Conservation (phyloP, 192 early-diverging fungal species). For the Gigaspora rosea region DNA sequence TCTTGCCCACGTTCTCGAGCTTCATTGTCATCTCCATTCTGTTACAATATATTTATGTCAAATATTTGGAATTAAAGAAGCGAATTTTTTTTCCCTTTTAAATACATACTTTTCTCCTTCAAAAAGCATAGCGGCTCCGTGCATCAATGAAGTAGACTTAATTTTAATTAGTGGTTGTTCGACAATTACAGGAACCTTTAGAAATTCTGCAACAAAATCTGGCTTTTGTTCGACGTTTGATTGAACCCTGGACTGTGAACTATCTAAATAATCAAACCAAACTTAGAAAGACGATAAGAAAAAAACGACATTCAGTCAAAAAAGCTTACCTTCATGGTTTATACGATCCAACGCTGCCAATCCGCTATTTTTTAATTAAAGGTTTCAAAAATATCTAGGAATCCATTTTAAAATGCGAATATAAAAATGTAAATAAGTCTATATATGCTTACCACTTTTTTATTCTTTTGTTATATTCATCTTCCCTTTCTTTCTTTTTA, state of each 20-base stretch:
- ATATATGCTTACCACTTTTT: constrained; percentile 17
- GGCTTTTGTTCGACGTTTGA: neutral
- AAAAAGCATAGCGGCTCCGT: constrained; percentile 77
- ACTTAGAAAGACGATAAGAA: no score
- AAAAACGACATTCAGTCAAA: no score
- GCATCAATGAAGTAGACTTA: constrained; percentile 55
- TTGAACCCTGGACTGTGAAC: neutral
- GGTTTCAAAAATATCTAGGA: no score
- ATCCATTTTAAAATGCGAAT: no score
- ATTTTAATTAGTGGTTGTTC: constrained; percentile 72
- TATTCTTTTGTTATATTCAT: constrained; percentile 29
- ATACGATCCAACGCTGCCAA: constrained; percentile 8
- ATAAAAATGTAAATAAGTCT: neutral
- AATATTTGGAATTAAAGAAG: neutral
- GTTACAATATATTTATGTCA: neutral
- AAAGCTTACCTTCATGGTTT: neutral
- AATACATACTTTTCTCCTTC: constrained; percentile 73
- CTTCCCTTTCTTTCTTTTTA: constrained; percentile 28
- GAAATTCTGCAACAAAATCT: constrained; percentile 33
- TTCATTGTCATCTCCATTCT: constrained; percentile 64
- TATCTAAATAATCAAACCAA: neutral
- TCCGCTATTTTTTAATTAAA: constrained; percentile 10
- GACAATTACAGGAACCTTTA: constrained; percentile 60
- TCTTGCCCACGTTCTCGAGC: constrained; percentile 76
- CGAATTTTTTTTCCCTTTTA: neutral